Base-by-base conservation (phyloP, 129 eudicot genomes). In the Ambrosia trifida region DNA sequence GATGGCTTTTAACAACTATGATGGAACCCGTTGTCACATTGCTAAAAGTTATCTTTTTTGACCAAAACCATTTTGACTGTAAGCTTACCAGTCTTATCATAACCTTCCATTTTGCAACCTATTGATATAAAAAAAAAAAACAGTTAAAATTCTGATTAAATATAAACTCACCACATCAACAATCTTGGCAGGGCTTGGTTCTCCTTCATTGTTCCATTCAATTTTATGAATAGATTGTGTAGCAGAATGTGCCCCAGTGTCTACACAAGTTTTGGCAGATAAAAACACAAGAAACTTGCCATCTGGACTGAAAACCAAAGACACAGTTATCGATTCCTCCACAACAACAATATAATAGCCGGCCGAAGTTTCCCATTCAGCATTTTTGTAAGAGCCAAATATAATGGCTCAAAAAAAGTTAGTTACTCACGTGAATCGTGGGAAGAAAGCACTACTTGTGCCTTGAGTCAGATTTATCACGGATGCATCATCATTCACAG, bases 211-310 rank as follows among this genome's bases (percentile, higher is more conserved):
- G 40, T 91, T 80, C 99, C 99, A 94, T 53, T 85, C 96, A 49
- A 88, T 82, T 82, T 83, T 87, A 67, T 94, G 97, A 79, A 94
- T 96, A 47, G 99, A 90, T 61, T 90, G 78, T 68, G 97, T 90
- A 47, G 97, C 97, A 11, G 73, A 80, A 81, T 94, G 99, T 54
- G 96, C 98, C 66, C 99, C 88, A 11, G 99, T 76, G 64, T 94
- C 97, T 28, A 90, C 83, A 66, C 91, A 79, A 53, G 77, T 79
- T 85, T 86, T 87, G 31, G 99, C 91, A 76, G 99, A 94, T 19
- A 94, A 68, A 78, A 94, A 94, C 17, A 90, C 89, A 47, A 94
- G 99, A 79, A 66, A 76, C 72, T 79, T 85, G 45, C 99, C 97
- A 83, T 90, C 97, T 45, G 94, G 96, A 76, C 99, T 94, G 91